Conservation (phyloP, 352 stramenopile genomes). For the Globisporangium ultimum region DNA sequence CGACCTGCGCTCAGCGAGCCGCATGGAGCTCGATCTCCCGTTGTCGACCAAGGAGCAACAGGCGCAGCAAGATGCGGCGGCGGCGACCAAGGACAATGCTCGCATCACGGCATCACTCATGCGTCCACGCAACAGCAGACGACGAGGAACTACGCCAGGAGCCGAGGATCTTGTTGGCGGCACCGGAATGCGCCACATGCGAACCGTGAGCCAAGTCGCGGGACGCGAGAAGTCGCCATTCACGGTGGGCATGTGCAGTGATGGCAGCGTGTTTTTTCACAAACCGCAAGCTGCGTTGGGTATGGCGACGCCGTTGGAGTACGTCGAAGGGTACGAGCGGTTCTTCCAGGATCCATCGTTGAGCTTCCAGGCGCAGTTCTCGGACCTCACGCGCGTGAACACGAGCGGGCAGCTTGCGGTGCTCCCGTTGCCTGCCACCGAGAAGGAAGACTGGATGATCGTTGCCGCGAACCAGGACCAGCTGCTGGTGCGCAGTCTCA, state of each 20-base stretch:
- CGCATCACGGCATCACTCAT: constrained; percentile 26
- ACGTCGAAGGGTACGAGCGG: constrained; percentile 76
- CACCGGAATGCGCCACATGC: constrained; percentile 51
- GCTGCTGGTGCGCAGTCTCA: constrained; percentile 61
- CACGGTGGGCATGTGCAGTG: constrained; percentile 79
- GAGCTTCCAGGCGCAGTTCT: constrained; percentile 72
- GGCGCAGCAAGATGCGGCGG: constrained; percentile 28
- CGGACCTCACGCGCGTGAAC: constrained; percentile 72
- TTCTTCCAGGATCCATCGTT: constrained; percentile 80
- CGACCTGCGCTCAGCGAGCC: constrained; percentile 45
- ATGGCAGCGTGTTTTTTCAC: constrained; percentile 82
- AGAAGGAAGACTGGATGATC: constrained; percentile 76
- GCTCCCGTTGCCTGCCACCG: constrained; percentile 42
- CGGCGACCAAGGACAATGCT: constrained; percentile 17
- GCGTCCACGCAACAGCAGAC: constrained; percentile 43
- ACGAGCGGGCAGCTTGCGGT: constrained; percentile 63
- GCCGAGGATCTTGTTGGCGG: constrained; percentile 34
- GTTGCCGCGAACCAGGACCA: constrained; percentile 72
- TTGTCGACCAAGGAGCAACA: constrained; percentile 61
- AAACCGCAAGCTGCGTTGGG: constrained; percentile 43
- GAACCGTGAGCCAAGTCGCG: constrained; percentile 65
- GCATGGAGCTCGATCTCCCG: constrained; percentile 73
- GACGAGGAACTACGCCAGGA: constrained; percentile 26
- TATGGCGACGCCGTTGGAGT: constrained; percentile 63
- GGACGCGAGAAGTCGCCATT: constrained; percentile 57